phyloP scores from a whole-genome alignment of 176 grass and related monocot genomes.

The Elaeis guineensis region DNA sequence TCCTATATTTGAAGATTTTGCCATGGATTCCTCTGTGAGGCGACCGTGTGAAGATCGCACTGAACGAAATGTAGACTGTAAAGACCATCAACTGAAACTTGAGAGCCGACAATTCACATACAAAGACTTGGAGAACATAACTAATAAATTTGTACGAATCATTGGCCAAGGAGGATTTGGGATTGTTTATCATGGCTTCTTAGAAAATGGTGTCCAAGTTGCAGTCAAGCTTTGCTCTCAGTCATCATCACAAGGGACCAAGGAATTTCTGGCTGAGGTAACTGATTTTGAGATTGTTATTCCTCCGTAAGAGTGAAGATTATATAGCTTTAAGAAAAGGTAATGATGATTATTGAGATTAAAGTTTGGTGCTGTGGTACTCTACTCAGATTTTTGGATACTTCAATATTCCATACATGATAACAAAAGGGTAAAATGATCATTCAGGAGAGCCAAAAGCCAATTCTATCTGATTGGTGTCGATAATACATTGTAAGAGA shows the following conservation, averaged over 20 bases:
- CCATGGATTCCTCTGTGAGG: constrained; percentile 18
- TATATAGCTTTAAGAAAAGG: no score
- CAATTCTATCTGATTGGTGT: no score
- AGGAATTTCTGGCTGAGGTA: constrained; percentile 60
- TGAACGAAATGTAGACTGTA: no score
- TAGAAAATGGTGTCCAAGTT: constrained; percentile 46
- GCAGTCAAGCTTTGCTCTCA: constrained; percentile 44
- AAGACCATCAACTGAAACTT: constrained; percentile 17
- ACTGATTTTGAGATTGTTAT: not conserved
- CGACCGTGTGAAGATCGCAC: not conserved
- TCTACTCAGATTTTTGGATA: no score
- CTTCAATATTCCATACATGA: no score
- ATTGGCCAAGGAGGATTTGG: constrained; percentile 54
- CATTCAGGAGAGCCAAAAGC: no score
- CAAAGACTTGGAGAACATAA: constrained; percentile 39
- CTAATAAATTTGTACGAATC: constrained; percentile 30
- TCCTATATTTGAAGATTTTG: not conserved
- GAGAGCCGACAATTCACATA: constrained; percentile 45
- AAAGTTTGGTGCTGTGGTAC: no score
- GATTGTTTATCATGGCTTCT: constrained; percentile 32
- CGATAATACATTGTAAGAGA: no score
- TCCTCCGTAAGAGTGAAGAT: no score
- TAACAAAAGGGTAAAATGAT: no score
- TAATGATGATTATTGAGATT: no score
- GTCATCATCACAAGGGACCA: constrained; percentile 34